Conservation (phyloP, 805 yeast genomes). For the Cyberlindnera bimundalis region DNA sequence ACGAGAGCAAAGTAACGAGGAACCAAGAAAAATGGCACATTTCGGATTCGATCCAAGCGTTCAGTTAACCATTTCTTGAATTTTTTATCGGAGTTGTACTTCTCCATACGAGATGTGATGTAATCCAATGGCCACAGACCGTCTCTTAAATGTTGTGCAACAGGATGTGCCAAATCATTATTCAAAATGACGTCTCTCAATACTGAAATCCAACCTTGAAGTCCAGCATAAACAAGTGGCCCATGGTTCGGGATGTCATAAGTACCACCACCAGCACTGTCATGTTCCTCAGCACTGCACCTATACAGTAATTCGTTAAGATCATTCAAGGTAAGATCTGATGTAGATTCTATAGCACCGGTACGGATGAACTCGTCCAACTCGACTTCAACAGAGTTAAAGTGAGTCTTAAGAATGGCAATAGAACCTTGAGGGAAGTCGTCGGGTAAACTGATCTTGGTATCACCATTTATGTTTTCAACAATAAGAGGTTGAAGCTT, state of each 20-base stretch:
- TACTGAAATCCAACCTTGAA: constrained; percentile 87
- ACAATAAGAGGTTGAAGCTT: constrained; percentile 50
- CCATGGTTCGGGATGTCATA: constrained; percentile 78
- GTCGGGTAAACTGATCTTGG: constrained; percentile 56
- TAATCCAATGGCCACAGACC: constrained; percentile 92
- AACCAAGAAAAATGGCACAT: constrained; percentile 72
- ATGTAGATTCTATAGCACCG: constrained; percentile 76
- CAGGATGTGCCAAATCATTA: constrained; percentile 81
- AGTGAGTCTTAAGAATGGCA: constrained; percentile 71
- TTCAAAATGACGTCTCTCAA: constrained; percentile 56
- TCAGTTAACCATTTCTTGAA: constrained; percentile 67
- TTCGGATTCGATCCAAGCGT: constrained; percentile 59
- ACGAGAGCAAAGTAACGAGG: constrained; percentile 86
- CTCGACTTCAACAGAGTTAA: constrained; percentile 59
- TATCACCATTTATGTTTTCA: constrained; percentile 39
- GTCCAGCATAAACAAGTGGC: constrained; percentile 75
- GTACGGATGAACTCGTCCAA: constrained; percentile 64
- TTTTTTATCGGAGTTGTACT: constrained; percentile 51
- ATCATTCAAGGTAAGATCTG: constrained; percentile 57
- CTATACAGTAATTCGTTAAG: constrained; percentile 72
- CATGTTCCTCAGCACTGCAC: constrained; percentile 86
- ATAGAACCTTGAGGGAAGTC: constrained; percentile 88
- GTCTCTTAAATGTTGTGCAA: constrained; percentile 72
- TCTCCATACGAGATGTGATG: constrained; percentile 55
- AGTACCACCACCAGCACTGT: constrained; percentile 73